Conservation (phyloP, 129 eudicot genomes). For the Pulicaria dysenterica region DNA sequence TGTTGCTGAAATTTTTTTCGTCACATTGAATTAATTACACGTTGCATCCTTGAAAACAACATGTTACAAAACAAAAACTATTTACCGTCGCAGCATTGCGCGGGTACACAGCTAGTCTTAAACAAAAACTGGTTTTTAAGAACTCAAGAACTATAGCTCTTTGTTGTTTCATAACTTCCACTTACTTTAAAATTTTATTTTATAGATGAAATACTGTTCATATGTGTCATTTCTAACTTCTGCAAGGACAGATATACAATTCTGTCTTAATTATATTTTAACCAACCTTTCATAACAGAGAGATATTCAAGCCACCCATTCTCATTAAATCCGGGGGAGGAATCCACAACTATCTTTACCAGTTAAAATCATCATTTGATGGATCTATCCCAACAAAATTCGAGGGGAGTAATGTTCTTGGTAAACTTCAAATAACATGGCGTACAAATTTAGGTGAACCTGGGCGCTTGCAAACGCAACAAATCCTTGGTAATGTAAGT, state of each 20-base stretch:
- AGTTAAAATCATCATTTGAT: constrained; percentile 53
- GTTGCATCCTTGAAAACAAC: too few relatives aligned
- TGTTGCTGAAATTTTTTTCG: too few relatives aligned
- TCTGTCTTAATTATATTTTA: too few relatives aligned
- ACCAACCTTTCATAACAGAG: constrained; percentile 39
- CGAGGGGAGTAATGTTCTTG: constrained; percentile 91
- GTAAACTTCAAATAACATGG: constrained; percentile 98
- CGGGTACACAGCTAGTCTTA: too few relatives aligned
- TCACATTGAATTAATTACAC: too few relatives aligned
- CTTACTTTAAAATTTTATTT: constrained; percentile 10
- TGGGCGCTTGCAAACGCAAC: constrained; percentile 97
- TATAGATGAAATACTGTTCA: background rate
- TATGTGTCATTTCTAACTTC: too few relatives aligned
- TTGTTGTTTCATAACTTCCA: background rate
- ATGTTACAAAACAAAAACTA: too few relatives aligned
- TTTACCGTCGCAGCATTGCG: too few relatives aligned
- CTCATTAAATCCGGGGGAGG: constrained; percentile 96
- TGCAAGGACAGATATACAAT: too few relatives aligned
- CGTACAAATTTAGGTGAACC: constrained; percentile 98
- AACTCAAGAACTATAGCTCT: background rate
- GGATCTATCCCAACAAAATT: constrained; percentile 48
- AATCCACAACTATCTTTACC: constrained; percentile 81
- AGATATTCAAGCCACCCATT: constrained; percentile 71
- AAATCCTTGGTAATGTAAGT: constrained; percentile 94
- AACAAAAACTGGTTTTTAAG: too few relatives aligned